Evolutionary conservation across 352 stramenopile genomes (phyloP).

Genomic region (Blastocystis sp.): DNA sequence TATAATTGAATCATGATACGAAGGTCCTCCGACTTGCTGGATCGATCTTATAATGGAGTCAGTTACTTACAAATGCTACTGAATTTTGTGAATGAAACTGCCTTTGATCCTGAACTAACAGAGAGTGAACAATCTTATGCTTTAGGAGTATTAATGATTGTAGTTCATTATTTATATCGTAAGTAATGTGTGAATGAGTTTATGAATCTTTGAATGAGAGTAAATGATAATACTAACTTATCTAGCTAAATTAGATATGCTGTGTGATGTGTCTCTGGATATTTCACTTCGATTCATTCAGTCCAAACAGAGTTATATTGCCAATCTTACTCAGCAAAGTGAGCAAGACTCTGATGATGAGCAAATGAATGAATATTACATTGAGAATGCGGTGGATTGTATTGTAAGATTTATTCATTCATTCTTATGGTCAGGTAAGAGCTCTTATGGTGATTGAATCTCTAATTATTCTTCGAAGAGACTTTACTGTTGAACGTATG

Average conservation of each 20-base stretch:
- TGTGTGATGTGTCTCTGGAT: not conserved
- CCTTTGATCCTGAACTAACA: slow-evolving; percentile 20
- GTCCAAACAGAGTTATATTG: slow-evolving; percentile 7
- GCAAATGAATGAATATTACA: slow-evolving; percentile 8
- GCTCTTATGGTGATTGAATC: slow-evolving; percentile 29
- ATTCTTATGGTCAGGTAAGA: not conserved
- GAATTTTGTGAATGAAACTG: not conserved
- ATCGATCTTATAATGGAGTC: slow-evolving; percentile 30
- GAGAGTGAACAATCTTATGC: slow-evolving; percentile 18
- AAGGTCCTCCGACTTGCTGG: not conserved
- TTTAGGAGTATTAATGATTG: slow-evolving; percentile 54
- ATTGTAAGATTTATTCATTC: not conserved
- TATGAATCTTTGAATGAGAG: not conserved
- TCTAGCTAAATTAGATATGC: not conserved
- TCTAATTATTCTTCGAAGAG: not conserved
- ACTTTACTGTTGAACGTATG: not conserved
- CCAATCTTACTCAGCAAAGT: not conserved
- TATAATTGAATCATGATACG: not conserved
- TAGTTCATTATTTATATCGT: slow-evolving; percentile 43
- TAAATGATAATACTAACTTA: not conserved
- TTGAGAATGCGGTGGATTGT: slow-evolving; percentile 1
- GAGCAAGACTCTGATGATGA: not conserved
- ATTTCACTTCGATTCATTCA: not conserved
- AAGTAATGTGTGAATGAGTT: not conserved
- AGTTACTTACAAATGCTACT: slow-evolving; percentile 17